phyloP scores from a whole-genome alignment of 768 basidiomycete genomes.

The Hysterangium stoloniferum region DNA sequence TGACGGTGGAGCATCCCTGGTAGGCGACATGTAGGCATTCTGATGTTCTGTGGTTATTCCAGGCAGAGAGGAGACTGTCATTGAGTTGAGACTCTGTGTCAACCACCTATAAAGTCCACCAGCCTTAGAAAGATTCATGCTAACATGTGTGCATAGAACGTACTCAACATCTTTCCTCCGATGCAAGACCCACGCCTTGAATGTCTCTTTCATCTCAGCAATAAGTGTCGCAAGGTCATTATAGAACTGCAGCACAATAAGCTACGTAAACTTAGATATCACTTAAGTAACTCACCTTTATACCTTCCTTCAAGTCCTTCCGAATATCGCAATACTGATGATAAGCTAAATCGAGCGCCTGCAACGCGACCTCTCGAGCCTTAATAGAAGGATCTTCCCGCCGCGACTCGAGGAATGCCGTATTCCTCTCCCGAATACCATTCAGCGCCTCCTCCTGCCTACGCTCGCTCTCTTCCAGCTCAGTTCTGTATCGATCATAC shows the following conservation, averaged over 20 bases:
- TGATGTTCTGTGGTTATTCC: conserved; percentile 26
- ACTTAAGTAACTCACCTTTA: conserved; percentile 45
- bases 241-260: conserved; percentile 58
- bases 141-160: conserved; percentile 20
- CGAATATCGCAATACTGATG: conserved; percentile 82
- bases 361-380: conserved; percentile 73
- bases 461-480: conserved; percentile 51
- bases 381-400: conserved; percentile 71
- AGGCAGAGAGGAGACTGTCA: conserved; percentile 33
- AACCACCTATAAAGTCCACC: conserved; percentile 10
- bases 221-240: conserved; percentile 74
- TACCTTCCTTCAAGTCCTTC: conserved; percentile 81
- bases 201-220: conserved; percentile 64
- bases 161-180: conserved; percentile 74
- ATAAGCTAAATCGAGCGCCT: conserved; percentile 76
- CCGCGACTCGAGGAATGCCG: conserved; percentile 65
- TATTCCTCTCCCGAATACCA: conserved; percentile 67
- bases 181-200: conserved; percentile 63
- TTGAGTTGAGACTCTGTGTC: conserved; percentile 25
- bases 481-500: conserved; percentile 57
- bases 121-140: background rate
- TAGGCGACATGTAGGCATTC: background rate
- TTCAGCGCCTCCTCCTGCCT: conserved; percentile 61
- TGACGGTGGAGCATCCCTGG: background rate
- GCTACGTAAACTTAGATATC: background rate